These are phyloP conservation scores for Phytophthora megakarya DNA, from an alignment of 352 stramenopile species.

Conservation along the genomic window DNA sequence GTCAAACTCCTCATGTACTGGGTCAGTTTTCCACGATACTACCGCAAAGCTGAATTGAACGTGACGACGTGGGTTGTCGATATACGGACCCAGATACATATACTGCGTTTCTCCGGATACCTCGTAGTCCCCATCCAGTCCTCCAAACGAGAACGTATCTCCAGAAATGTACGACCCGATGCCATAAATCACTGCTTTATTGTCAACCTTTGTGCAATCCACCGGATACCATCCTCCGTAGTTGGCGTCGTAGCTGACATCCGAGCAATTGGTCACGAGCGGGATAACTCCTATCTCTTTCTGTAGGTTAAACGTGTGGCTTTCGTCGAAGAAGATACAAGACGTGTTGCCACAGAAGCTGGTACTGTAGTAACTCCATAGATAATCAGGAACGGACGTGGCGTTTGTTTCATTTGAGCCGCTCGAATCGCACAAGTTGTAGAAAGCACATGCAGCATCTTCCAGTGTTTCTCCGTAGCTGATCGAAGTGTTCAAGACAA, in stretches of 20 bases:
- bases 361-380: constrained; percentile 32
- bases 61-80: constrained; percentile 41
- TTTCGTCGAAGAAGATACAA: constrained; percentile 44
- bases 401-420: constrained; percentile 10
- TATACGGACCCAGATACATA: constrained; percentile 36
- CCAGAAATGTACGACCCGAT: constrained; percentile 54
- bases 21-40: constrained; percentile 37
- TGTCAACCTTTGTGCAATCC: constrained; percentile 29
- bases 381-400: constrained; percentile 22
- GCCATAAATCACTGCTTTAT: constrained; percentile 45
- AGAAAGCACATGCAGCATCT: constrained; percentile 14
- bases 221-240: constrained; percentile 45
- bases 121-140: constrained; percentile 19
- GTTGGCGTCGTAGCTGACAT: constrained; percentile 49
- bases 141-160: constrained; percentile 34
- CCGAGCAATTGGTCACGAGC: constrained; percentile 31
- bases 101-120: constrained; percentile 15
- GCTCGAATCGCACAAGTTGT: constrained; percentile 7
- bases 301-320: constrained; percentile 38
- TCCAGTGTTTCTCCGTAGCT: constrained; percentile 29
- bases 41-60: constrained; percentile 51
- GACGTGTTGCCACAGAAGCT: constrained; percentile 40
- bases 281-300: constrained; percentile 44
- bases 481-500: constrained; percentile 24
- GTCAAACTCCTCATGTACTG: constrained; percentile 39